Base-by-base conservation (phyloP, 352 stramenopile genomes). In the Globisporangium yorkense region DNA sequence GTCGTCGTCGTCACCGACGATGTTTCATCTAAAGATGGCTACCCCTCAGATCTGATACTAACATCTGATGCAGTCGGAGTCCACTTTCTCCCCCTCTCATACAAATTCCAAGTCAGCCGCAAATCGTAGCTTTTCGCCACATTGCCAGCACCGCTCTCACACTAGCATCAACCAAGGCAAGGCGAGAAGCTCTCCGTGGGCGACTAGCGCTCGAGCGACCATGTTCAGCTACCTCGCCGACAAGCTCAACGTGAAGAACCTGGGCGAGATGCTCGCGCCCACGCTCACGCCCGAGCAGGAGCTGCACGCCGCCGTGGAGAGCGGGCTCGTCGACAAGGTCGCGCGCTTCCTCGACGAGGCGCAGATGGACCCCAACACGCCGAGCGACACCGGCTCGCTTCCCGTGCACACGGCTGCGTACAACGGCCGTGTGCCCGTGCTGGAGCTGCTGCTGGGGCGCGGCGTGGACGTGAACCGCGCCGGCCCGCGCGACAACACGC, bases 221-320 rank as follows among this genome's bases (percentile, higher is more conserved):
- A 96, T 96, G 87, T 96, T 96, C 59, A 87, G 80, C 59, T 96
- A 80, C 72, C 80, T 96, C 54, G 85, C 84, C 33, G 86, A 96
- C 60, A 92, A 91, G 67, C 80, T 94, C 62, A 96, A 96, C 46
- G 82, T 95, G 51, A 94, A 92, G 71, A 92, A 89, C 60, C 57
- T 96, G 68, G 87, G 84, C 56, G 82, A 94, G 75, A 77, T 94
- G 57, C 66, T 96, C 63, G 87, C 87, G 63, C 87, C 87, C 3
- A 90, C 87, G 54, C 75, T 90, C 58, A 93, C 81, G 56, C 84
- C 82, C n/a, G 84, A 94, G 67, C 84, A 95, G 67, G 80, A 94
- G 61, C 71, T 95, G 40, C 84, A 94, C 56, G 65, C 73, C 20
- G 74, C 86, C 4, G 91, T 96, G 50, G 86, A 92, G 54, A 71